Percentiles rank a stretch among this genome's conserved stretches.
phyloP scores from a whole-genome alignment of 768 basidiomycete genomes.

The Rhodotorula taiwanensis region DNA sequence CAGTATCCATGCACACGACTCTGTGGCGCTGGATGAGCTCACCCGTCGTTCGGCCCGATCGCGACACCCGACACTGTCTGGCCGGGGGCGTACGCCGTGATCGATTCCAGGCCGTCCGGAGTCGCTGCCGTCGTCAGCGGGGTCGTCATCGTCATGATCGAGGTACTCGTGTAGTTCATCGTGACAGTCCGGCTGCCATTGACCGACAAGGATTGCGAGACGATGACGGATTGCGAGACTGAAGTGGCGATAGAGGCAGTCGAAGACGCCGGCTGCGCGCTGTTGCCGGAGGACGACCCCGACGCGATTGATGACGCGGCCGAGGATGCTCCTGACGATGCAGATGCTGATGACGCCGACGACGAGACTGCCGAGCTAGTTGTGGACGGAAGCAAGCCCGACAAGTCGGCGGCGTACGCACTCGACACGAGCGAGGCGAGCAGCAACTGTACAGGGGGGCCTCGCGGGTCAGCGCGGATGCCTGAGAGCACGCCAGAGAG shows the following conservation, averaged over 20 bases:
- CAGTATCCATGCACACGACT: rapidly evolving
- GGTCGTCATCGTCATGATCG: background rate
- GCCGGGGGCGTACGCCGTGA: constrained; percentile 19
- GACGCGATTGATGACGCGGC: background rate
- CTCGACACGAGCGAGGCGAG: background rate
- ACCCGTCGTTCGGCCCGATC: constrained; percentile 17
- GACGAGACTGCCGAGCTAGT: background rate
- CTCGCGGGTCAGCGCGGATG: background rate
- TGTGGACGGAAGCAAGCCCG: background rate
- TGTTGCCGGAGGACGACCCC: background rate
- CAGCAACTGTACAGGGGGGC: background rate
- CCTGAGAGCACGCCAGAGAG: background rate
- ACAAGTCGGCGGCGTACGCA: background rate
- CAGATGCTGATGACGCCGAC: background rate
- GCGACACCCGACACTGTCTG: constrained; percentile 3
- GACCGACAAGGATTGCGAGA: constrained; percentile 5
- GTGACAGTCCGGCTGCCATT: constrained; percentile 2
- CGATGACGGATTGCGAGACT: constrained; percentile 2
- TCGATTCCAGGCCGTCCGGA: background rate
- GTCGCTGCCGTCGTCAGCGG: constrained; percentile 5
- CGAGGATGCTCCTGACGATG: background rate
- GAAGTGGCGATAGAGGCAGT: background rate
- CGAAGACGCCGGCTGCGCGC: background rate
- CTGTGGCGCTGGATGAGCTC: background rate
- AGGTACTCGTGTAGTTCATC: constrained; percentile 4